phyloP scores from a whole-genome alignment of 148 eudicot genomes.

The Bassia scoparia region DNA sequence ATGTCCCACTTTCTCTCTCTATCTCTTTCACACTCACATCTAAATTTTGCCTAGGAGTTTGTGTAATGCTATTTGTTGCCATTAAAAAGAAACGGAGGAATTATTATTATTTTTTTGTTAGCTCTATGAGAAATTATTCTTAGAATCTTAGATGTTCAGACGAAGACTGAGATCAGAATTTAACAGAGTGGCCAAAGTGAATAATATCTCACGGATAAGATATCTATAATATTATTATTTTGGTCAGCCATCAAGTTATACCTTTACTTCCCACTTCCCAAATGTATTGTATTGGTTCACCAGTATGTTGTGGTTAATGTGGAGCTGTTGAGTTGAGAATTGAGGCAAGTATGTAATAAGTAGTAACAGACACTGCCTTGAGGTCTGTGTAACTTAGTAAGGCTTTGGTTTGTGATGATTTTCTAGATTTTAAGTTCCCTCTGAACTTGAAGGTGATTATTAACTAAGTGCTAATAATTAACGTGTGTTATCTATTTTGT shows the following conservation, averaged over 20 bases:
- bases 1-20: too few relatives aligned
- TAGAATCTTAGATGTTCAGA: too few relatives aligned
- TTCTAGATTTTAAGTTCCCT: neutral
- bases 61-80: too few relatives aligned
- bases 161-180: too few relatives aligned
- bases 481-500: too few relatives aligned
- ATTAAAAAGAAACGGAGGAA: too few relatives aligned
- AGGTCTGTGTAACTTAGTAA: neutral
- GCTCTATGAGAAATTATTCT: neutral
- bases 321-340: slow-evolving; percentile 19
- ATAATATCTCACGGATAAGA: neutral
- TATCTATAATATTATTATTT: neutral
- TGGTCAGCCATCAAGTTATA: too few relatives aligned
- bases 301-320: slow-evolving; percentile 19
- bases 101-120: neutral
- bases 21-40: too few relatives aligned
- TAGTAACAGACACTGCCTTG: neutral
- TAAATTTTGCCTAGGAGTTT: too few relatives aligned
- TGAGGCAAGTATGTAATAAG: neutral
- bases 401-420: neutral
- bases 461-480: too few relatives aligned
- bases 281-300: slow-evolving; percentile 10
- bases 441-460: neutral
- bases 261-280: too few relatives aligned
- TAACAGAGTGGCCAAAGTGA: neutral